These are phyloP conservation scores for Penicillium tannophilum DNA, from an alignment of 495 filamentous ascomycete genomes.

Conservation along the genomic window DNA sequence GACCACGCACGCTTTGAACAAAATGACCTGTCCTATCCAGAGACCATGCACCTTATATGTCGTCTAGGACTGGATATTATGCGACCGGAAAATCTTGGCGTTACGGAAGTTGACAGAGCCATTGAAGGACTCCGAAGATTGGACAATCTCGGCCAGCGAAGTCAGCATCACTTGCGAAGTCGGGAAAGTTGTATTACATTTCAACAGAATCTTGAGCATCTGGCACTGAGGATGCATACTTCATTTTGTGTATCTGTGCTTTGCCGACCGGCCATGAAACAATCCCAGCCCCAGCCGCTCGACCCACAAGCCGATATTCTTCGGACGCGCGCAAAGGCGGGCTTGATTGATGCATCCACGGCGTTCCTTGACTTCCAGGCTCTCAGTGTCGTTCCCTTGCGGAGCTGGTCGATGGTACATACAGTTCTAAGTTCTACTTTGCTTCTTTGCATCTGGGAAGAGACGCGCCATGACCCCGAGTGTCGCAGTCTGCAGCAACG, in stretches of 20 bases:
- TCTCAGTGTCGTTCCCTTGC: constrained; percentile 34
- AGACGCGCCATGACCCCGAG: constrained; percentile 38
- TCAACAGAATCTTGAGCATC: constrained; percentile 38
- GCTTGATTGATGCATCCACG: constrained; percentile 35
- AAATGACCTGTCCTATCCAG: constrained; percentile 28
- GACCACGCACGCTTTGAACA: constrained; percentile 10
- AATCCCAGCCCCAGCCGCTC: constrained; percentile 4
- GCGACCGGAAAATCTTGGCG: constrained; percentile 10
- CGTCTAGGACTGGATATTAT: constrained; percentile 31
- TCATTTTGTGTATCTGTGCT: constrained; percentile 35
- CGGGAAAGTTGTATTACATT: constrained; percentile 31
- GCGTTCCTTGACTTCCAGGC: constrained; percentile 40
- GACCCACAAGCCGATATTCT: constrained; percentile 20
- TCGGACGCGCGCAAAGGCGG: constrained; percentile 28
- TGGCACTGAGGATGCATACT: constrained; percentile 39
- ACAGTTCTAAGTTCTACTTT: constrained; percentile 40
- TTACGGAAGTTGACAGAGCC: constrained; percentile 14
- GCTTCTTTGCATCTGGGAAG: constrained; percentile 43
- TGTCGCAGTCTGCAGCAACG: constrained; percentile 36
- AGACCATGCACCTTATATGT: constrained; percentile 36
- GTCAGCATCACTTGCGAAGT: constrained; percentile 24
- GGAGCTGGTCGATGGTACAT: constrained; percentile 45
- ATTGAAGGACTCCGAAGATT: constrained; percentile 26
- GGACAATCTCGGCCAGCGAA: constrained; percentile 26
- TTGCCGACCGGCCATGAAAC: constrained; percentile 40